A percentile compares a stretch with the other conserved stretches of the same genome.
These are phyloP conservation scores for Paracoccidioides brasiliensis DNA, from an alignment of 2,329 filamentous ascomycete genomes.

Conservation along the genomic window DNA sequence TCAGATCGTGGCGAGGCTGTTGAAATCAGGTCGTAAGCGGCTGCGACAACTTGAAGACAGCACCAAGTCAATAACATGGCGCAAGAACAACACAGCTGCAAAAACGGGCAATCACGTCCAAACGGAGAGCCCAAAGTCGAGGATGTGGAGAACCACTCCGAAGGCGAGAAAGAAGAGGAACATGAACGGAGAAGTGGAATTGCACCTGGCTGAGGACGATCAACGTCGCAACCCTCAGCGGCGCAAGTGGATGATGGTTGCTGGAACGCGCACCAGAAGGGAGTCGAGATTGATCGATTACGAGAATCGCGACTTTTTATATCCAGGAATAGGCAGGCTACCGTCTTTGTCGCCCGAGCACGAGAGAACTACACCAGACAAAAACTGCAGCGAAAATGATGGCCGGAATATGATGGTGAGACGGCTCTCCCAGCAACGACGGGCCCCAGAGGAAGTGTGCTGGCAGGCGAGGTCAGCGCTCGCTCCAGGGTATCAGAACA, in stretches of 20 bases:
- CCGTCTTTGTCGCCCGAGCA: not conserved
- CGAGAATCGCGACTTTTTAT: slow-evolving; percentile 1
- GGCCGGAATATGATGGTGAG: not conserved
- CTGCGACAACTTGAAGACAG: not conserved
- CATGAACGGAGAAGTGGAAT: not conserved
- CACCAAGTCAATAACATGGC: not conserved
- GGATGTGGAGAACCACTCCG: not conserved
- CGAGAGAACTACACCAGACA: not conserved
- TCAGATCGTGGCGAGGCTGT: not conserved
- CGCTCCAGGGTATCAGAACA: not conserved
- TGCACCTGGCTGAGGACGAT: not conserved
- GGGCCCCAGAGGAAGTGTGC: not conserved
- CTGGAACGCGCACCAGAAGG: not conserved
- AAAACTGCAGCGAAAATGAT: not conserved
- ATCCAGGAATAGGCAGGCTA: slow-evolving; percentile 1
- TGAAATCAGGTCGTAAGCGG: not conserved
- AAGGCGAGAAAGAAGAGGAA: not conserved
- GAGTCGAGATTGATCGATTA: not conserved
- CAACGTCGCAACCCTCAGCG: not conserved
- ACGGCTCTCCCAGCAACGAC: not conserved
- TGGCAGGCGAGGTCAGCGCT: not conserved
- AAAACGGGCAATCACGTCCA: not conserved
- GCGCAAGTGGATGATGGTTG: not conserved
- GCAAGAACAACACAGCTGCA: not conserved
- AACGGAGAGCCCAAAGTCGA: not conserved